A percentile compares a stretch with the other conserved stretches of the same genome.
phyloP scores from a whole-genome alignment of 2,329 filamentous ascomycete species.

The Raffaelea deltoideospora region DNA sequence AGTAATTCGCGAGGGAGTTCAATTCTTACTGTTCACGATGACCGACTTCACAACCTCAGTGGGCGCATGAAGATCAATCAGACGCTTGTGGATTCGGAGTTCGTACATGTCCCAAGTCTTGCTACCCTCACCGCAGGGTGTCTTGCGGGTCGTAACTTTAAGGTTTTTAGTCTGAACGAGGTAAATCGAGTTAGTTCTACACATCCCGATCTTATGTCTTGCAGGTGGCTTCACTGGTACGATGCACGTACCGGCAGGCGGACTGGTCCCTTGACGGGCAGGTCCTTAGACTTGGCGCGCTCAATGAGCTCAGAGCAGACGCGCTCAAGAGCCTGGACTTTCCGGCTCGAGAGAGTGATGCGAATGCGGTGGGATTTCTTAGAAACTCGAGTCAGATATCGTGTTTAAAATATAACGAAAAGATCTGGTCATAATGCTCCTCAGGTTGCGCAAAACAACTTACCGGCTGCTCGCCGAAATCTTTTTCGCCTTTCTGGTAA shows the following conservation, averaged over 20 bases:
- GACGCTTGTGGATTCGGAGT: conserved; percentile 98
- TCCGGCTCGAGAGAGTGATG: conserved; percentile 92
- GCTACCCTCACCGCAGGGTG: conserved; percentile 97
- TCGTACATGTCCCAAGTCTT: conserved; percentile 92
- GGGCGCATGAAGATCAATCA: conserved; percentile 93
- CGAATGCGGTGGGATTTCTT: conserved; percentile 27
- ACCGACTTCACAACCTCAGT: conserved; percentile 97
- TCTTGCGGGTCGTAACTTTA: conserved; percentile 97
- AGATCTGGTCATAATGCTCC: not conserved
- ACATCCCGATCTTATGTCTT: no score
- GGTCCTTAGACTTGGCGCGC: conserved; percentile 95
- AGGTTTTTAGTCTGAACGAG: conserved; percentile 79
- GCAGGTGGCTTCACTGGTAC: no score
- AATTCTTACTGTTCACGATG: conserved; percentile 66
- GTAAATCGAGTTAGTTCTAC: no score
- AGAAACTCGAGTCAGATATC: not conserved
- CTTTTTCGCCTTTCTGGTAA: conserved; percentile 92
- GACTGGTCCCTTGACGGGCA: conserved; percentile 95
- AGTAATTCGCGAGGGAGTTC: no score
- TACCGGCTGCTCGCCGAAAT: conserved; percentile 77
- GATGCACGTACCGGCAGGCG: conserved; percentile 53
- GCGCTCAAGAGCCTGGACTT: conserved; percentile 93
- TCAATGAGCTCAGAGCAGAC: conserved; percentile 97
- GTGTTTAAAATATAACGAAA: not conserved
- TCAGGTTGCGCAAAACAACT: conserved; percentile 18